A percentile compares a stretch with the other conserved stretches of the same genome.
These are phyloP conservation scores for Daucus carota DNA, from an alignment of 129 eudicot genomes.

Conservation along the genomic window DNA sequence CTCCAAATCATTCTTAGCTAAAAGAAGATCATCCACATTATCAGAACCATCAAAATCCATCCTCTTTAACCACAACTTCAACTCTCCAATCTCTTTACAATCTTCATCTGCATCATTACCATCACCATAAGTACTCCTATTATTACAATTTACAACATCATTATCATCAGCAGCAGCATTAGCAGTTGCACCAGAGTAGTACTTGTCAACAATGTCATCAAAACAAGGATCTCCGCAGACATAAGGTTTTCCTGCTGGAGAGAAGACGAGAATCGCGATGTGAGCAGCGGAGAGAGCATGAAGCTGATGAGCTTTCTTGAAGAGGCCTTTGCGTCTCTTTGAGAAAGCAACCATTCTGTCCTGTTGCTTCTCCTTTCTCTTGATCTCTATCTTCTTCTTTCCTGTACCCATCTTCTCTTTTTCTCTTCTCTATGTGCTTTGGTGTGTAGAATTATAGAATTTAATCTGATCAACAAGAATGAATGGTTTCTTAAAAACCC, in stretches of 20 bases:
- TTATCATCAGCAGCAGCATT: background rate
- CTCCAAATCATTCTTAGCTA: background rate
- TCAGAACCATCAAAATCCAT: background rate
- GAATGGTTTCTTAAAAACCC: too few relatives aligned
- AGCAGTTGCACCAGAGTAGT: background rate
- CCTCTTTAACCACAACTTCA: background rate
- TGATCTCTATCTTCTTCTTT: conserved; percentile 18
- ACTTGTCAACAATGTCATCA: conserved; percentile 5
- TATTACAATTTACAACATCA: background rate
- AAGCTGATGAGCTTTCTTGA: conserved; percentile 15
- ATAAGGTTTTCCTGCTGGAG: background rate
- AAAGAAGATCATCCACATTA: background rate
- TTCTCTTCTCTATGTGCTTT: too few relatives aligned
- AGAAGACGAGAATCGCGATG: conserved; percentile 3
- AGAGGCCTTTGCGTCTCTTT: conserved; percentile 11
- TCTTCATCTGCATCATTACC: background rate
- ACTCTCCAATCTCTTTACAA: background rate
- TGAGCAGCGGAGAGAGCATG: background rate
- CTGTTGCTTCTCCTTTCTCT: background rate
- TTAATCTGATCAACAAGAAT: too few relatives aligned
- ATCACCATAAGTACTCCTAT: background rate
- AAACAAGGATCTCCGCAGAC: background rate
- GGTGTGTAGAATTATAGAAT: too few relatives aligned
- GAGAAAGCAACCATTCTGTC: conserved; percentile 12
- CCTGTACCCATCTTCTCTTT: conserved; percentile 3